These are phyloP conservation scores for Patellifolia procumbens DNA, from an alignment of 179 eudicot species.

Conservation along the genomic window DNA sequence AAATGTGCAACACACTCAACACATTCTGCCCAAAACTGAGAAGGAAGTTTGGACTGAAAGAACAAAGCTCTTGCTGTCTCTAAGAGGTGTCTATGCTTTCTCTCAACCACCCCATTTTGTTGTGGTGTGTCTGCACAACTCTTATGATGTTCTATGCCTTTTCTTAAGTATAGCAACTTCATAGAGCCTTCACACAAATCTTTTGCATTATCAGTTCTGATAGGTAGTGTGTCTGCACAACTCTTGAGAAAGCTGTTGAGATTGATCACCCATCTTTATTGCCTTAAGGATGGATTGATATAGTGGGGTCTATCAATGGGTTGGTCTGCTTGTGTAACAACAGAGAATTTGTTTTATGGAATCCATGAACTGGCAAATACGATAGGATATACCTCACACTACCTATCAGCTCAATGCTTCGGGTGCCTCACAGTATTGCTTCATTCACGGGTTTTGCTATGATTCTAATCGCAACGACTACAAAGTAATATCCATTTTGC, in stretches of 20 bases:
- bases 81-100: too few species aligned
- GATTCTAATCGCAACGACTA: slow-evolving; percentile 19
- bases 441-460: slow-evolving; percentile 25
- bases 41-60: too few species aligned
- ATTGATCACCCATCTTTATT: not conserved
- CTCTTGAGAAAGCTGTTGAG: slow-evolving; percentile 7
- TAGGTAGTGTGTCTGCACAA: too few species aligned
- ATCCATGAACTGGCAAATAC: slow-evolving; percentile 15
- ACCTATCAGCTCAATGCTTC: slow-evolving; percentile 8
- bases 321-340: slow-evolving; percentile 19
- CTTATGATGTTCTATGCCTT: too few species aligned
- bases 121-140: too few species aligned
- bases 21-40: too few species aligned
- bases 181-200: too few species aligned
- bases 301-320: slow-evolving; percentile 16
- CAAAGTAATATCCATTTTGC: slow-evolving; percentile 16
- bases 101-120: too few species aligned
- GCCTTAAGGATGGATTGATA: not conserved
- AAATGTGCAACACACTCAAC: too few species aligned
- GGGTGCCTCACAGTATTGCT: not conserved
- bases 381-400: not conserved
- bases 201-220: too few species aligned
- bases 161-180: too few species aligned
- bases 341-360: slow-evolving; percentile 17
- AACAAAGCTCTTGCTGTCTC: too few species aligned